Percentiles rank a stretch among this genome's conserved stretches.
Conservation (phyloP, 805 yeast species). For the Metschnikowia corniflorae region DNA sequence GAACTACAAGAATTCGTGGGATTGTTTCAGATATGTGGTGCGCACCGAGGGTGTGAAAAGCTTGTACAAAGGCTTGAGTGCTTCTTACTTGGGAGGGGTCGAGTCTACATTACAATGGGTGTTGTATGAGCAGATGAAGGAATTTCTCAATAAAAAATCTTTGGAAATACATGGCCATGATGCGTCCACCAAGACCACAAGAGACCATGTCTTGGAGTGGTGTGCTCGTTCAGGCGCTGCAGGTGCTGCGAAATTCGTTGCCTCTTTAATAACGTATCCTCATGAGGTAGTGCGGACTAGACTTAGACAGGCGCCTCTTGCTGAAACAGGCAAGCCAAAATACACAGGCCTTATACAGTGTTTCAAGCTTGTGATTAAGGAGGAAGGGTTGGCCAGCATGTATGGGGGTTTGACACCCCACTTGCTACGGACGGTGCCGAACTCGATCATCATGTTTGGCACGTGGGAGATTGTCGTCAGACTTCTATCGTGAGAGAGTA, state of each 20-base stretch:
- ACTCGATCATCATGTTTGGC: constrained; percentile 97
- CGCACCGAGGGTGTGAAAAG: constrained; percentile 76
- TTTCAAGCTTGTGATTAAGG: constrained; percentile 77
- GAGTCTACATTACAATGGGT: constrained; percentile 97
- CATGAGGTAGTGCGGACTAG: constrained; percentile 97
- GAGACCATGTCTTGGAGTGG: constrained; percentile 81
- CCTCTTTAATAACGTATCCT: constrained; percentile 91
- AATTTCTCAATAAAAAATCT: constrained; percentile 53
- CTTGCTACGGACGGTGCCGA: constrained; percentile 93
- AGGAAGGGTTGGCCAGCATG: constrained; percentile 90
- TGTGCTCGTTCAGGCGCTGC: constrained; percentile 96
- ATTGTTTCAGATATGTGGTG: constrained; percentile 69
- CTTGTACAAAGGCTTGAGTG: constrained; percentile 86
- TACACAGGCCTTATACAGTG: constrained; percentile 89
- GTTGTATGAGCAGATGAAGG: constrained; percentile 90
- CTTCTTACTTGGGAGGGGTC: constrained; percentile 88
- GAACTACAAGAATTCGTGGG: constrained; percentile 78
- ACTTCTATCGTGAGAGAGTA: constrained; percentile 21
- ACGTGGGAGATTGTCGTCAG: constrained; percentile 82
- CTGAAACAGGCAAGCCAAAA: constrained; percentile 72
- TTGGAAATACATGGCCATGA: constrained; percentile 31
- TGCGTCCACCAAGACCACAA: constrained; percentile 33
- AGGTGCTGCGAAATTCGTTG: constrained; percentile 91
- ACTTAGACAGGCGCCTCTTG: constrained; percentile 85
- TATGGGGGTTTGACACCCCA: constrained; percentile 98